These are phyloP conservation scores for Capronia coronata DNA, from an alignment of 2,329 filamentous ascomycete genomes.

Conservation along the genomic window DNA sequence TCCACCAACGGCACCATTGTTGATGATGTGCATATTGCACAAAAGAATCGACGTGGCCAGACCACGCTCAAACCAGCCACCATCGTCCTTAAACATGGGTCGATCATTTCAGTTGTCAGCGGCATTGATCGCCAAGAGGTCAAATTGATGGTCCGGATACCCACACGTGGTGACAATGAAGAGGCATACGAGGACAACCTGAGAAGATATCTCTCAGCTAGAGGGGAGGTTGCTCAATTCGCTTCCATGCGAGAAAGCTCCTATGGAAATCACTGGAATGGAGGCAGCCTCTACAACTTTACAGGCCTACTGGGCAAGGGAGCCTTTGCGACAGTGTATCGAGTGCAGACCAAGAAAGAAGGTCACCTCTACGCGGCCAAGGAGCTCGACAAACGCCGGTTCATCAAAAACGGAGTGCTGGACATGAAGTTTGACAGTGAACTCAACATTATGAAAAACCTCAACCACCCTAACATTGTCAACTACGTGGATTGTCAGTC, in stretches of 20 bases:
- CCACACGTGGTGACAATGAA: conserved; percentile 63
- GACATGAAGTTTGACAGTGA: conserved; percentile 94
- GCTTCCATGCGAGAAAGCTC: conserved; percentile 35
- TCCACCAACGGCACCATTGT: conserved; percentile 96
- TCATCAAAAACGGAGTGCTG: conserved; percentile 84
- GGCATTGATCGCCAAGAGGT: conserved; percentile 55
- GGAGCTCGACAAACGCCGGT: conserved; percentile 84
- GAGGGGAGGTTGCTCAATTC: conserved; percentile 29
- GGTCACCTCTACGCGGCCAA: conserved; percentile 84
- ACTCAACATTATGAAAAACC: conserved; percentile 86
- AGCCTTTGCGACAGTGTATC: conserved; percentile 90
- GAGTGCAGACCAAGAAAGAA: conserved; percentile 76
- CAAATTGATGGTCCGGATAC: conserved; percentile 79
- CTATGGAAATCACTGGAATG: conserved; percentile 69
- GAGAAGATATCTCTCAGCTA: conserved; percentile 54
- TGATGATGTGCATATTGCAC: conserved; percentile 60
- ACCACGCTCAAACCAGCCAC: conserved; percentile 34
- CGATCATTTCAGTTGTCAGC: conserved; percentile 61
- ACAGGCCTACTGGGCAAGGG: conserved; percentile 79
- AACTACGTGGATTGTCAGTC: conserved; percentile 85
- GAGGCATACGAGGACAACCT: conserved; percentile 64
- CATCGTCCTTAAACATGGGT: conserved; percentile 65
- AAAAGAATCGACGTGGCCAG: conserved; percentile 30
- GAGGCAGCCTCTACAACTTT: conserved; percentile 77
- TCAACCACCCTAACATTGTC: conserved; percentile 84